Evolutionary conservation across 2,329 filamentous ascomycete genomes (phyloP), one percentile per base, ranked within the genome.

Genomic region (Fonsecaea multimorphosa): DNA sequence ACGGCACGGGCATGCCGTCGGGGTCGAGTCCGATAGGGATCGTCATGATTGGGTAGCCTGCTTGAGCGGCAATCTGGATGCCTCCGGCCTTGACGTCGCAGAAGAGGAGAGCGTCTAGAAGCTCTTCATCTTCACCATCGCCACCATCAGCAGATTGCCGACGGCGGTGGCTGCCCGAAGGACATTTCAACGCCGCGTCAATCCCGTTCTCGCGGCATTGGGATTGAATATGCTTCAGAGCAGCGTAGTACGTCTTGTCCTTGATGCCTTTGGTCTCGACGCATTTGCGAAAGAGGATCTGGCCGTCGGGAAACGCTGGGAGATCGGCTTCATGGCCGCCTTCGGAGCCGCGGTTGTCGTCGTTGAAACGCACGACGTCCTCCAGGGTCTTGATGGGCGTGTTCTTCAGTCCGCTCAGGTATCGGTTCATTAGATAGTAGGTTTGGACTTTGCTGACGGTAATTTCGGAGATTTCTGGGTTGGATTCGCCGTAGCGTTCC

Each of bases 41-140:
- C 9, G 66, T 72, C 44, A 75, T 70, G 16, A 76, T 72, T 1
- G 74, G 74, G 51, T 76, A 76, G 12, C 71, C 71, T 29, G 74
- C 74, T 66, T 76, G 74, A 22, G 74, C 74, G n/a, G 74, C 73
- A 58, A 75, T 70, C 58, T 75, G 74, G 58, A 75, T 74, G 1
- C 73, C 74, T 14, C 70, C 68, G 11, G 71, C 73, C 27, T 73
- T 73, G 8, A 72, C 65, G 57, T 75, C 74, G 60, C 70, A 75
- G 55, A 76, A 69, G 24, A 76, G 63, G 3, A 76, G 66, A n/a
- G 74, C 73, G 55, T 75, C 73, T 6, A 71, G 56, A 2, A 72
- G 64, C 12, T 71, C 52, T 12, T 60, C 49, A 9, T 44, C 22
- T 16, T 52, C 31, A 11, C 6, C n/a, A 7, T 44, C 16, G n/a